Percentiles rank a stretch among this genome's conserved stretches.
Evolutionary conservation across 208 protist genomes (phyloP).

Genomic region (Kentomonas sorsogonicus): DNA sequence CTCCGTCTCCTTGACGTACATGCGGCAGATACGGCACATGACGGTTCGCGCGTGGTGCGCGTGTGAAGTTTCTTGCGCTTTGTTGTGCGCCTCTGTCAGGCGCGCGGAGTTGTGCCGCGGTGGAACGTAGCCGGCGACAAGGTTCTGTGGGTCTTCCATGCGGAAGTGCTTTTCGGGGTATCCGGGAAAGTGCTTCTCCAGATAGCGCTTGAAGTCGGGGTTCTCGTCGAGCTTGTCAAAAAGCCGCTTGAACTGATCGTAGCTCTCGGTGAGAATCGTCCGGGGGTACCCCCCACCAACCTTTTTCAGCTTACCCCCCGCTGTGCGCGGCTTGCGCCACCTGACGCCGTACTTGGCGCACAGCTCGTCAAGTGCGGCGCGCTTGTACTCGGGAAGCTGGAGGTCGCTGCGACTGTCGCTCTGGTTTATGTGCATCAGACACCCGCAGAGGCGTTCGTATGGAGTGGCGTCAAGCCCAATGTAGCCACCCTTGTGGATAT

Average conservation of each 20-base stretch:
- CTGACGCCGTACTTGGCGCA: slow-evolving; percentile 37
- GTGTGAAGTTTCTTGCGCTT: background rate
- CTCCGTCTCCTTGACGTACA: slow-evolving; percentile 32
- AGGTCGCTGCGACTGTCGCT: slow-evolving; percentile 37
- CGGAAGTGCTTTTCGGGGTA: slow-evolving; percentile 71
- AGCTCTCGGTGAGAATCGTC: slow-evolving; percentile 63
- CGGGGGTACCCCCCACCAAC: too few relatives aligned
- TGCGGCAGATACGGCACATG: slow-evolving; percentile 70
- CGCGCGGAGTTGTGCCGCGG: slow-evolving; percentile 27
- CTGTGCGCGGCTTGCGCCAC: slow-evolving; percentile 57
- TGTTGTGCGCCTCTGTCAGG: slow-evolving; percentile 17
- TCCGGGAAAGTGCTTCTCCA: slow-evolving; percentile 54
- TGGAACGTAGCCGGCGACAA: slow-evolving; percentile 44
- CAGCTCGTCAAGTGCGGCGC: slow-evolving; percentile 46
- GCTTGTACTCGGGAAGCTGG: slow-evolving; percentile 35
- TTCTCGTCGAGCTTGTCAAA: slow-evolving; percentile 20
- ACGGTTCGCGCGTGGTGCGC: slow-evolving; percentile 22
- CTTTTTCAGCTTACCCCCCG: slow-evolving; percentile 28
- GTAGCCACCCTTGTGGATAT: slow-evolving; percentile 78
- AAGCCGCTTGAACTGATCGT: slow-evolving; percentile 52
- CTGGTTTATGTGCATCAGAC: slow-evolving; percentile 78
- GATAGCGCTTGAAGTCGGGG: slow-evolving; percentile 39
- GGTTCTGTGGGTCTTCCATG: slow-evolving; percentile 57
- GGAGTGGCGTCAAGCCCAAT: slow-evolving; percentile 72
- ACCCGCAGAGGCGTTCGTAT: slow-evolving; percentile 59